Conservation (phyloP, 108 stramenopile genomes). For the Skeletonema menzelii region DNA sequence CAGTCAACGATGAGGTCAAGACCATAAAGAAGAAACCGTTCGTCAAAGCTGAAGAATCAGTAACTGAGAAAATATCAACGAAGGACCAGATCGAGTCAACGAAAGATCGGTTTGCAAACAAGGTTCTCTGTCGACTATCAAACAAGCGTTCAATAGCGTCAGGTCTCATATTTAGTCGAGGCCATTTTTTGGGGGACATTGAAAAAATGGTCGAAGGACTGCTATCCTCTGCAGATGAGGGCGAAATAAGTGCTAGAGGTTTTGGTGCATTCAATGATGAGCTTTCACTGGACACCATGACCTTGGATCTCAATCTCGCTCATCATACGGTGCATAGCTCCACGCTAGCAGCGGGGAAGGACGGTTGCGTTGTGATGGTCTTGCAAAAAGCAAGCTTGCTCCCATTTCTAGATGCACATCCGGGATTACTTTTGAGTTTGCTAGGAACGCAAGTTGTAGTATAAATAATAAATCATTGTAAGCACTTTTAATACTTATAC, state of each 20-base stretch:
- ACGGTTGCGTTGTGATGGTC: slow-evolving; percentile 81
- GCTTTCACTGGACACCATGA: slow-evolving; percentile 37
- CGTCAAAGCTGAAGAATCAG: not conserved
- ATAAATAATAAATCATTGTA: slow-evolving; percentile 9
- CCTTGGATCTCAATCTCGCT: slow-evolving; percentile 60
- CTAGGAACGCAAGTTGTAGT: slow-evolving; percentile 89
- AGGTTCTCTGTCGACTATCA: slow-evolving; percentile 77
- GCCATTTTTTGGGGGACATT: slow-evolving; percentile 86
- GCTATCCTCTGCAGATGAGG: slow-evolving; percentile 44
- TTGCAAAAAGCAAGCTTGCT: slow-evolving; percentile 73
- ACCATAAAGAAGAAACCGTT: slow-evolving; percentile 11
- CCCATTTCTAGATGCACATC: slow-evolving; percentile 81
- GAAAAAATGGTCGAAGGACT: slow-evolving; percentile 85
- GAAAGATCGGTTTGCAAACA: slow-evolving; percentile 76
- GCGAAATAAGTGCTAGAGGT: slow-evolving; percentile 18
- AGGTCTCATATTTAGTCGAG: slow-evolving; percentile 84
- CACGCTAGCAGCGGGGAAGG: slow-evolving; percentile 84
- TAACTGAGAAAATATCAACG: not conserved
- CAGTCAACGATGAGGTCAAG: slow-evolving; percentile 28
- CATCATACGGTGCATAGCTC: slow-evolving; percentile 69
- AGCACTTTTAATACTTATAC: too few relatives aligned
- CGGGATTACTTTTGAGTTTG: slow-evolving; percentile 80
- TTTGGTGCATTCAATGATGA: slow-evolving; percentile 54
- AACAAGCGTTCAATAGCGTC: slow-evolving; percentile 77
- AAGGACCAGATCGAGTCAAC: slow-evolving; percentile 53